Evolutionary conservation across 1,139 yeast genomes (phyloP), one percentile per base, ranked within the genome.

Genomic region (Pichia sp.): DNA sequence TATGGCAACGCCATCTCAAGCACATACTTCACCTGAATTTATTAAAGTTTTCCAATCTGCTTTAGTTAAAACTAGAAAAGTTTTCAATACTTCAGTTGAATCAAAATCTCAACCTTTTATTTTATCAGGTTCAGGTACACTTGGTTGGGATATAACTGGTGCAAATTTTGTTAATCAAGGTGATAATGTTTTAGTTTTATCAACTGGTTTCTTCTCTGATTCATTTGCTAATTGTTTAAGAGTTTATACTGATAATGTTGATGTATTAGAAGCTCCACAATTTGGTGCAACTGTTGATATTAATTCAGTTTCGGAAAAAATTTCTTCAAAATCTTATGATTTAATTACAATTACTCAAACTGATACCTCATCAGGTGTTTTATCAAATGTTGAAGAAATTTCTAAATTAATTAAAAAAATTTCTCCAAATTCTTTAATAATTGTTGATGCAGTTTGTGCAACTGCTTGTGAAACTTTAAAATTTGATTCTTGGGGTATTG

Each of bases 381-480:
- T 89, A 42, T 73, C 83, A 46, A 86, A 88, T 60, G 81, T 92
- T 55, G 74, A 79, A 63, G 73, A 75, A 27, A 75, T 89, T 53
- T 67, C 95, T 36, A 68, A 68, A 47, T 59, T 83, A 25, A 85
- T 86, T 53, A 79, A 82, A 61, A 65, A 72, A 55, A 71, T 74
- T 4, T 77, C 89, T 3, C 97, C 97, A 47, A 84, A 86, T 39
- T 81, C 97, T 29, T 75, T 90, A 56, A 74, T 90, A 51, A 70
- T 88, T 46, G 96, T 90, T 44, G 98, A 90, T 65, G 96, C 95
- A 44, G 97, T 90, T 39, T 92, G 97, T 69, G 87, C 97, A 7
- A 79, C 90, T 55, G 97, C 86, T 34, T 94, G 87, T 52, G 98
- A 90, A 69, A 76, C 81, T 58, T 72, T 92, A 57, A 82, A 85